These are phyloP conservation scores for Bonia amplexicaulis DNA, from an alignment of 176 grass and related monocot genomes.

Conservation along the genomic window DNA sequence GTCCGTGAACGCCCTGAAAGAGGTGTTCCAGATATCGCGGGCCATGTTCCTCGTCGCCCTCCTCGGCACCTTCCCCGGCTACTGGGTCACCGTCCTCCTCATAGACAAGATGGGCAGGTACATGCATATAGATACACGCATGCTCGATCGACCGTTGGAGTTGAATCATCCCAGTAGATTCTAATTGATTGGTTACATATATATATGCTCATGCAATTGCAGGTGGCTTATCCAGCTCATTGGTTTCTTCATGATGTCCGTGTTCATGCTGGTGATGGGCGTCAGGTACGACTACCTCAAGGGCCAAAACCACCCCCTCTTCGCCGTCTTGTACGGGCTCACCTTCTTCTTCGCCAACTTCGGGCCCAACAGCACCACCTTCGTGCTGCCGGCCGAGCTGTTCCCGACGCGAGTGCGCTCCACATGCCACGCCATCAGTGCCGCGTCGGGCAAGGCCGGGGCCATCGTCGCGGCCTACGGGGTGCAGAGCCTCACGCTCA, in stretches of 20 bases:
- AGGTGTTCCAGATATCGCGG: slow-evolving; percentile 22
- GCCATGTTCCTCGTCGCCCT: slow-evolving; percentile 40
- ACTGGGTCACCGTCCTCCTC: slow-evolving; percentile 33
- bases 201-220: neutral
- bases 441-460: slow-evolving; percentile 27
- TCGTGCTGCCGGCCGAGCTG: slow-evolving; percentile 38
- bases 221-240: slow-evolving; percentile 33
- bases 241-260: slow-evolving; percentile 45
- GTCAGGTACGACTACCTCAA: slow-evolving; percentile 22
- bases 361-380: slow-evolving; percentile 74
- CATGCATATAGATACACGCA: neutral
- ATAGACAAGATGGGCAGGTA: slow-evolving; percentile 38
- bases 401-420: slow-evolving; percentile 29
- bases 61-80: slow-evolving; percentile 37
- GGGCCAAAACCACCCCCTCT: neutral
- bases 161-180: neutral
- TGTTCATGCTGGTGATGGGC: slow-evolving; percentile 30
- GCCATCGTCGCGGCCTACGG: slow-evolving; percentile 20
- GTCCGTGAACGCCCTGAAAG: slow-evolving; percentile 12
- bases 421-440: slow-evolving; percentile 38
- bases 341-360: slow-evolving; percentile 87
- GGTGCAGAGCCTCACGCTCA: slow-evolving; percentile 8
- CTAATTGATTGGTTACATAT: neutral
- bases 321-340: slow-evolving; percentile 14
- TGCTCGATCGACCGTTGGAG: neutral